phyloP scores from a whole-genome alignment of 805 yeast genomes.

The Wickerhamomyces pijperi region DNA sequence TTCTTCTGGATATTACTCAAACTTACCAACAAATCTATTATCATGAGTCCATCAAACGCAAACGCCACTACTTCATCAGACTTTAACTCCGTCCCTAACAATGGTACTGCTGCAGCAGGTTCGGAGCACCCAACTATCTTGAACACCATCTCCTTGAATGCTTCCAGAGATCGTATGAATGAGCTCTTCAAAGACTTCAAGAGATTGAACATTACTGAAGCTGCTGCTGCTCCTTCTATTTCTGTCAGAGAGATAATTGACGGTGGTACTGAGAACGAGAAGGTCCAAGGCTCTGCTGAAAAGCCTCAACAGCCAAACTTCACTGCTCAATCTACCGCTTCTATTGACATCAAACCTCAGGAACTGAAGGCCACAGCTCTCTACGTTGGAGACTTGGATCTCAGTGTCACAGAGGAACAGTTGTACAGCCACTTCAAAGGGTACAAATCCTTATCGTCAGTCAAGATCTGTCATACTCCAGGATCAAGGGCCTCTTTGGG shows the following conservation, averaged over 20 bases:
- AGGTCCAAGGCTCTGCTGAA: background rate
- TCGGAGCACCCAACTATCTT: conserved; percentile 3
- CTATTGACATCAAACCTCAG: conserved; percentile 6
- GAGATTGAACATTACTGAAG: conserved; percentile 6
- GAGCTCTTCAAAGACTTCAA: conserved; percentile 19
- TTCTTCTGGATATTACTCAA: background rate
- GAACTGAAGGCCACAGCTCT: conserved; percentile 8
- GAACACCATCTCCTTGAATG: conserved; percentile 14
- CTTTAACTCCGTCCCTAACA: background rate
- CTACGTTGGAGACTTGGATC: conserved; percentile 57
- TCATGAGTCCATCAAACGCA: background rate
- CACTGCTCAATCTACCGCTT: conserved; percentile 8
- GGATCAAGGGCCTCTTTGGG: conserved; percentile 41
- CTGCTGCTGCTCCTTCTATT: background rate
- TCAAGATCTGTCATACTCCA: conserved; percentile 49
- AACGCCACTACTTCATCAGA: background rate
- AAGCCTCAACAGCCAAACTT: background rate
- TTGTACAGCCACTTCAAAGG: conserved; percentile 32
- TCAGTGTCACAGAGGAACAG: conserved; percentile 34
- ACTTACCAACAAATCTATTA: too few species aligned
- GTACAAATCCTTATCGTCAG: conserved; percentile 38
- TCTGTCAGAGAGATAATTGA: background rate
- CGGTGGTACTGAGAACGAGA: background rate
- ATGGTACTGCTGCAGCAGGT: background rate
- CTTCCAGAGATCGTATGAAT: conserved; percentile 17